Evolutionary conservation across 352 stramenopile species (phyloP).

Genomic region (Globisporangium barbulae): DNA sequence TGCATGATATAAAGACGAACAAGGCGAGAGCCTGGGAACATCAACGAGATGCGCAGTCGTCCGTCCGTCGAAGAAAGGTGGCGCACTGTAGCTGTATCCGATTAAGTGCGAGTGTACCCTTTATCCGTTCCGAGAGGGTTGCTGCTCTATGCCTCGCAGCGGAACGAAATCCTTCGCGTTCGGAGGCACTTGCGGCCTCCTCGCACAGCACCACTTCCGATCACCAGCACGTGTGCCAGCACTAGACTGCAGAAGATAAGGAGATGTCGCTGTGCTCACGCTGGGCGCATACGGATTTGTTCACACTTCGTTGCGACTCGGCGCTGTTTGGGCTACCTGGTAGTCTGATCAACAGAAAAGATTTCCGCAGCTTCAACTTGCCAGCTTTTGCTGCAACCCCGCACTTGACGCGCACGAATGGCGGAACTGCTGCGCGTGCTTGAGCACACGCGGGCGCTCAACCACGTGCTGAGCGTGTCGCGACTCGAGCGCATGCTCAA

Average conservation of each 20-base stretch:
- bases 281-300: no score
- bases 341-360: no score
- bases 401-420: background rate
- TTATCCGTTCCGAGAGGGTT: background rate
- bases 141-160: background rate
- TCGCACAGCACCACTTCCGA: no score
- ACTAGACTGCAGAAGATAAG: no score
- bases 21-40: background rate
- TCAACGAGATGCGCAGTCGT: slow-evolving; percentile 1
- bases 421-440: slow-evolving; percentile 18
- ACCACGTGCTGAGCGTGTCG: slow-evolving; percentile 36
- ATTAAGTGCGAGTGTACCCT: slow-evolving; percentile 11
- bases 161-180: background rate
- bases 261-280: no score
- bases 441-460: slow-evolving; percentile 38
- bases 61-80: slow-evolving; percentile 10
- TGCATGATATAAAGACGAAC: background rate
- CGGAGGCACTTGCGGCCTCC: no score
- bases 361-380: no score
- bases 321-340: no score
- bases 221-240: no score
- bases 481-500: slow-evolving; percentile 54
- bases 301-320: no score
- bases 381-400: background rate
- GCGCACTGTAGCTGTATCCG: slow-evolving; percentile 6